These are phyloP conservation scores for Dinochytrium kinnereticum DNA, from an alignment of 371 early-diverging fungal species.

Conservation along the genomic window DNA sequence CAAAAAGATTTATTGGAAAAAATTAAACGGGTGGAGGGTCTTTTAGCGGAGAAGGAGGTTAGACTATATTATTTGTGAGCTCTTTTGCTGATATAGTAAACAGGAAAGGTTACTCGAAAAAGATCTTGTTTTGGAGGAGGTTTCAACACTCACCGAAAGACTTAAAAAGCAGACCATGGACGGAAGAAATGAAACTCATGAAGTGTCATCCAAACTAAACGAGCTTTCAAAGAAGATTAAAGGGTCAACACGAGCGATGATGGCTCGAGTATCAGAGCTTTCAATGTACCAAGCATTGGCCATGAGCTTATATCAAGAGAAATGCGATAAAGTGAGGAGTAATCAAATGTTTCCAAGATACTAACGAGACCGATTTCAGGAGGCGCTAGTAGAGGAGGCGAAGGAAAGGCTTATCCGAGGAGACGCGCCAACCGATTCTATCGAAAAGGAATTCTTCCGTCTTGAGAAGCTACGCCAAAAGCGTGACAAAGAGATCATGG, in stretches of 20 bases:
- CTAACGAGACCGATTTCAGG: conserved; percentile 31
- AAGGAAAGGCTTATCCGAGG: conserved; percentile 39
- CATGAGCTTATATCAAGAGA: conserved; percentile 57
- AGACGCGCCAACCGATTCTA: conserved; percentile 47
- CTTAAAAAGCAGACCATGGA: conserved; percentile 51
- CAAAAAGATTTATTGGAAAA: conserved; percentile 50
- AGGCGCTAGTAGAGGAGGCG: conserved; percentile 47
- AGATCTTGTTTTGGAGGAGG: conserved; percentile 59
- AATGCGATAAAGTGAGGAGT: conserved; percentile 50
- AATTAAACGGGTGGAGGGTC: conserved; percentile 52
- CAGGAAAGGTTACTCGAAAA: conserved; percentile 60
- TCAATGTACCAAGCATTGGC: conserved; percentile 62
- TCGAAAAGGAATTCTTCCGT: conserved; percentile 53
- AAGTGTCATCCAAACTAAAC: conserved; percentile 50
- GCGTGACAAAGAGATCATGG: conserved; percentile 35
- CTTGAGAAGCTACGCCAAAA: conserved; percentile 37
- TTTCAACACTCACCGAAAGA: conserved; percentile 50
- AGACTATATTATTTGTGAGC: not conserved
- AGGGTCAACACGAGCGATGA: conserved; percentile 47
- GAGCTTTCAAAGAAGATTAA: conserved; percentile 55
- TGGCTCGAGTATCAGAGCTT: conserved; percentile 60
- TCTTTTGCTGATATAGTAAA: not conserved
- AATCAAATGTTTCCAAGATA: not conserved
- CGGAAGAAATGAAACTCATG: conserved; percentile 42
- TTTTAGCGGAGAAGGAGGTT: conserved; percentile 60